Conservation (phyloP, 2,329 filamentous ascomycete species). For the Neonectria magnoliae region DNA sequence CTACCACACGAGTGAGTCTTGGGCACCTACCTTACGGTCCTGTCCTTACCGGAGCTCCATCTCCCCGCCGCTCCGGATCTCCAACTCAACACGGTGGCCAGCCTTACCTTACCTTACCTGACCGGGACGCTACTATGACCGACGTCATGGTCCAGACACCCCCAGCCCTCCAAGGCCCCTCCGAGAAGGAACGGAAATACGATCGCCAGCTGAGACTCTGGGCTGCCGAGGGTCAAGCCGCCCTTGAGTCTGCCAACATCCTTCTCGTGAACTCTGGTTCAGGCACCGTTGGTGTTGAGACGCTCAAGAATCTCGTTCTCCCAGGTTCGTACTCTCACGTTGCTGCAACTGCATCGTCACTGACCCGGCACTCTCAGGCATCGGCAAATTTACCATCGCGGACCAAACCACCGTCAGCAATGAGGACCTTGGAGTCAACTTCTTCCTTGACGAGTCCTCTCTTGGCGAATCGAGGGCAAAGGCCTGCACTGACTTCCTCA, state of each 20-base stretch:
- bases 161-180: slow-evolving; percentile 58
- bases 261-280: slow-evolving; percentile 86
- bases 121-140: slow-evolving; percentile 37
- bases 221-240: slow-evolving; percentile 91
- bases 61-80: background rate
- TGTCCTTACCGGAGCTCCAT: background rate
- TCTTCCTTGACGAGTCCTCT: slow-evolving; percentile 86
- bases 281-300: slow-evolving; percentile 89
- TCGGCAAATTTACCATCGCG: slow-evolving; percentile 91
- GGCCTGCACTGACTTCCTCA: slow-evolving; percentile 78
- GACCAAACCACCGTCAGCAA: slow-evolving; percentile 82
- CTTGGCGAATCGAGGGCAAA: slow-evolving; percentile 82
- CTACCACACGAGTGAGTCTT: background rate
- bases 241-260: slow-evolving; percentile 91
- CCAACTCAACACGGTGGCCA: background rate
- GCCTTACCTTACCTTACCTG: background rate
- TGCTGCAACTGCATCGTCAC: background rate
- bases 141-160: slow-evolving; percentile 46
- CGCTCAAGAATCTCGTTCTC: slow-evolving; percentile 95
- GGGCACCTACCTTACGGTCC: too few species aligned
- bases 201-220: slow-evolving; percentile 95
- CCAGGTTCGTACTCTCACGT: slow-evolving; percentile 66
- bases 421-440: slow-evolving; percentile 91
- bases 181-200: slow-evolving; percentile 80
- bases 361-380: slow-evolving; percentile 60